Evolutionary conservation across 78 protist species (phyloP).

Genomic region (Capsaspora owczarzaki): DNA sequence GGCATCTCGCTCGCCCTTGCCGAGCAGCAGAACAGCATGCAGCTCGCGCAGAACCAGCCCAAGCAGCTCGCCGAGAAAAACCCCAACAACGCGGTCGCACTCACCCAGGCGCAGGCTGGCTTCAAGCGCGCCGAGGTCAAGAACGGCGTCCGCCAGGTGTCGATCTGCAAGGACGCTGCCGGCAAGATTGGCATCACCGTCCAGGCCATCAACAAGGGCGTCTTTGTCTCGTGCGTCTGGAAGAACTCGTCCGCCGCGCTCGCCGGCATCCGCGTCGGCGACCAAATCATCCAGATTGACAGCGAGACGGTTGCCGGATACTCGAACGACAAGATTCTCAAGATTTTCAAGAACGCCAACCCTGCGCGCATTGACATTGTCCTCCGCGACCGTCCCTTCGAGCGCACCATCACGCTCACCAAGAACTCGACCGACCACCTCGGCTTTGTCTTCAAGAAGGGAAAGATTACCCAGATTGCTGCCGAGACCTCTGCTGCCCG

Average conservation of each 20-base stretch:
- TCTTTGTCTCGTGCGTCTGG: slow-evolving; percentile 9
- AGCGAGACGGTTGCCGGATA: slow-evolving; percentile 17
- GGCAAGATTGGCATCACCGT: slow-evolving; percentile 9
- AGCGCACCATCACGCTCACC: slow-evolving; percentile 8
- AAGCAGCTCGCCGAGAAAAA: neutral
- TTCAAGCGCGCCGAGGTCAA: neutral
- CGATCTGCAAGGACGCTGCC: neutral
- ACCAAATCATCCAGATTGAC: slow-evolving; percentile 16
- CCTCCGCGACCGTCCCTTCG: slow-evolving; percentile 17
- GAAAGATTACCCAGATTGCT: neutral
- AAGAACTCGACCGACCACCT: slow-evolving; percentile 2
- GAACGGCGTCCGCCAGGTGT: neutral
- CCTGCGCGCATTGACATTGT: neutral
- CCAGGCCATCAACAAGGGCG: slow-evolving; percentile 22
- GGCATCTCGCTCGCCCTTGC: neutral
- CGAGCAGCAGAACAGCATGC: neutral
- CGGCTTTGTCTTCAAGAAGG: neutral
- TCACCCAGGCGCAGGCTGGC: neutral
- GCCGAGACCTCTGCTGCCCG: slow-evolving; percentile 21
- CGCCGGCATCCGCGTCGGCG: slow-evolving; percentile 23
- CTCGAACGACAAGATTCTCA: neutral
- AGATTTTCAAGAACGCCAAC: neutral
- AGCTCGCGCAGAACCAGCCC: neutral
- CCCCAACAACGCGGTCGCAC: neutral
- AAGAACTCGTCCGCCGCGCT: slow-evolving; percentile 1